Percentiles rank a stretch among this genome's conserved stretches.
These are phyloP conservation scores for Ceratobasidium sp. DNA, from an alignment of 1,284 basidiomycete species.

Conservation along the genomic window DNA sequence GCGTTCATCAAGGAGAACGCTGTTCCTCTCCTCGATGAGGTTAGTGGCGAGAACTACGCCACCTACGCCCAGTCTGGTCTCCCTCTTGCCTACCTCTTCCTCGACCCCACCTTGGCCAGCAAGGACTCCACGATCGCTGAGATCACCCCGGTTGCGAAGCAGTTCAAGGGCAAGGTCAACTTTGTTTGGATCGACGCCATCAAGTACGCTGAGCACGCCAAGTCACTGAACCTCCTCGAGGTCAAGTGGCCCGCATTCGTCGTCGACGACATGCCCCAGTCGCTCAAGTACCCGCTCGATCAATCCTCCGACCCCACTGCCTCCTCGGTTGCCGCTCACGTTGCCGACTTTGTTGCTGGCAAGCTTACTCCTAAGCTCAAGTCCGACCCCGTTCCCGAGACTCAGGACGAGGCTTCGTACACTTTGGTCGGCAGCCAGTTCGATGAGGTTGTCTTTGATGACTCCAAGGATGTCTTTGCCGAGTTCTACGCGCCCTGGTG, in stretches of 20 bases:
- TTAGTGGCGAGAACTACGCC: constrained; percentile 94
- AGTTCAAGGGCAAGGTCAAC: constrained; percentile 89
- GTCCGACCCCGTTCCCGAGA: constrained; percentile 86
- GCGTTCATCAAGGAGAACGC: constrained; percentile 86
- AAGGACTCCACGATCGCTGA: constrained; percentile 72
- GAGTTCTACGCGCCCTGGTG: constrained; percentile 99
- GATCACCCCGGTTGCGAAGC: constrained; percentile 80
- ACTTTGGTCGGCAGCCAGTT: constrained; percentile 91
- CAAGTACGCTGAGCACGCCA: constrained; percentile 96
- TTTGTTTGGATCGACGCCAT: constrained; percentile 98
- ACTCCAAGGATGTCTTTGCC: constrained; percentile 93
- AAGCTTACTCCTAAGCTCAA: constrained; percentile 86
- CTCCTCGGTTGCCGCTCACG: constrained; percentile 68
- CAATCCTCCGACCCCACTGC: constrained; percentile 70
- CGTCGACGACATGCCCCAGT: constrained; percentile 84
- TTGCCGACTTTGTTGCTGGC: constrained; percentile 75
- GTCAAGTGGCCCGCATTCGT: constrained; percentile 94
- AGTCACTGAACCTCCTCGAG: constrained; percentile 88
- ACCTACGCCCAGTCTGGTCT: constrained; percentile 83
- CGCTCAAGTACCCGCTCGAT: constrained; percentile 91
- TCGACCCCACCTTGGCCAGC: constrained; percentile 77
- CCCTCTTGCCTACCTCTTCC: constrained; percentile 95
- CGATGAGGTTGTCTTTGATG: constrained; percentile 85
- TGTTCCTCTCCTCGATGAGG: constrained; percentile 91
- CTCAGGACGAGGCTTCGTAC: constrained; percentile 86